Base-by-base conservation (phyloP, 2,329 filamentous ascomycete species). In the Phialocephala subalpina region DNA sequence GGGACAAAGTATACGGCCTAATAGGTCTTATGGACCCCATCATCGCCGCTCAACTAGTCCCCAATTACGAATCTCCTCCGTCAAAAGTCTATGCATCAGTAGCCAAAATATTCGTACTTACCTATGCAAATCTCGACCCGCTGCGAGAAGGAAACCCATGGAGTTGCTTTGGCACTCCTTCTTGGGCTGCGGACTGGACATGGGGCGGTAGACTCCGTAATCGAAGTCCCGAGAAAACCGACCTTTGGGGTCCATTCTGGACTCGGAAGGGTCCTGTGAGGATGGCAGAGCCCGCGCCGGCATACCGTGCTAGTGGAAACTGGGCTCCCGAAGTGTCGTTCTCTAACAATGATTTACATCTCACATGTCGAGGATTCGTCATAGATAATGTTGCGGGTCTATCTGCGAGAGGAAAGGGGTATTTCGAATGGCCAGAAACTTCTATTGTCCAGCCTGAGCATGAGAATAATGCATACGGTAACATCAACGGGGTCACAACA, bases 1-100 rank as follows among this genome's bases (percentile, higher is more conserved):
- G 70, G 36, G 70, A 70, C 33, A 72, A 69, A 60, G 65, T 72
- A 2, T 70, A 70, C 52, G 68, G 67, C 9, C 56, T 72, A 9
- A 20, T 68, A 27, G 67, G 67, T 11, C 29, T 72, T 29, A 70
- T 70, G 60, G 61, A 67, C 14, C 56, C 40, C 6, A 6, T 5
- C 0, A 60, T 72, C 25, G 59, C 64, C 12, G 20, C 27, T 14
- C 29, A 63, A 3, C 22, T 71, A 18, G 53, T 60, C 2, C 67
- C 66, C 1, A n/a, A 70, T 58, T 72, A 72, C 27, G 35, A 25
- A 1, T 20, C 52, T 0, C 7, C 29, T 58, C 60, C 62, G 4
- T 25, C n/a, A 0, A n/a, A 55, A 29, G 60, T 70, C 1, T 72
- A 61, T 52, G 55, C 61, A 0, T 45, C 22, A 6, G 38, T 67